Percentiles rank a stretch among this genome's conserved stretches.
Conservation (phyloP, 2,329 filamentous ascomycete species). For the Fusarium continuum region DNA sequence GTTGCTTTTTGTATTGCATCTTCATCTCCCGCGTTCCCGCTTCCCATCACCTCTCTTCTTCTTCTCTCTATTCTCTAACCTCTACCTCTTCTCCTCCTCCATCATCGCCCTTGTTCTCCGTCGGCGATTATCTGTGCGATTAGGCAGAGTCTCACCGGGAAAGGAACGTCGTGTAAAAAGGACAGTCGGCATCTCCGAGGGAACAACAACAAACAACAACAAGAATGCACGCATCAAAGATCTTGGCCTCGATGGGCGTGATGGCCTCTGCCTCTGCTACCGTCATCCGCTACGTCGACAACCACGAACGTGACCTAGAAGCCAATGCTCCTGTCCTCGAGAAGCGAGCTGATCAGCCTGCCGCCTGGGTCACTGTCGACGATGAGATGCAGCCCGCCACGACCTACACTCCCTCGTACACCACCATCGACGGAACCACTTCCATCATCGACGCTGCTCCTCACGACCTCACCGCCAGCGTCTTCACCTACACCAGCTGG, state of each 20-base stretch:
- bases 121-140: conserved; percentile 16
- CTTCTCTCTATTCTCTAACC: neutral
- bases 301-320: conserved; percentile 22
- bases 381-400: conserved; percentile 54
- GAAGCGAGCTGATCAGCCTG: conserved; percentile 49
- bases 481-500: conserved; percentile 51
- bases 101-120: conserved; percentile 26
- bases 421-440: conserved; percentile 57
- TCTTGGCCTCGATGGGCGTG: conserved; percentile 47
- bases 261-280: conserved; percentile 41
- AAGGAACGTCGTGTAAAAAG: conserved; percentile 3
- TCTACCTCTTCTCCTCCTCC: neutral
- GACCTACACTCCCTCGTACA: conserved; percentile 61
- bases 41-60: neutral
- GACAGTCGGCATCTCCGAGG: neutral
- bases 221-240: conserved; percentile 47
- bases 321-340: conserved; percentile 24
- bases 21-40: conserved; percentile 18
- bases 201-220: conserved; percentile 11
- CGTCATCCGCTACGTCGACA: conserved; percentile 33
- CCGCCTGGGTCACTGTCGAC: conserved; percentile 63
- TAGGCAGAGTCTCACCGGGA: conserved; percentile 9
- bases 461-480: conserved; percentile 58
- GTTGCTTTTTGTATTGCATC: conserved; percentile 11
- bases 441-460: conserved; percentile 52